Evolutionary conservation across 345 rosid species (phyloP), one percentile per base, ranked within the genome.

Genomic region (Gynandropsis gynandra): DNA sequence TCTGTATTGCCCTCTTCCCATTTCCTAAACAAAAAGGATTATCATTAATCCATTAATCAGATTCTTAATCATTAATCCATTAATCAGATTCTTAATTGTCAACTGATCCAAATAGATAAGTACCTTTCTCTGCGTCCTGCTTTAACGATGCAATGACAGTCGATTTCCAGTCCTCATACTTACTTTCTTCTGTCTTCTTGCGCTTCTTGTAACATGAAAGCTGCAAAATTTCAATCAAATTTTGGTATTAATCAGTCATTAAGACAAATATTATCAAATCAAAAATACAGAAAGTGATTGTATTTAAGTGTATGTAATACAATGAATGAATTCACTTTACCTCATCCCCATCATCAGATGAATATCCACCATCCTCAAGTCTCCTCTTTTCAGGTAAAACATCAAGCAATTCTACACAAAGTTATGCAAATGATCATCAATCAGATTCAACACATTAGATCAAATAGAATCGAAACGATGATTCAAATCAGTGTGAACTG

Each of bases 141-240:
- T 73, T 71, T 43, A 80, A 77, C 0, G 92, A 74, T 56, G 77
- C 54, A 9, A 81, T 47, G 5, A 90, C 85, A 4, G 80, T 56
- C 1, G 96, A 74, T 62, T 90, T 90, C 89, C 96, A 87, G 12
- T 86, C 78, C 58, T 83, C 85, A 46, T 83, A 87, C 51, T 61
- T 80, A 47, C 42, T 69, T 59, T 75, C 80, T 56, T 79, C 89
- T 61, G 24, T 67, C 59, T 57, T 73, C 63, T 87, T 87, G 1
- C 72, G 80, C 73, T 74, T 71, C 63, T 83, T 87, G 74, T 77
- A 66, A 62, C 85, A 67, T 20, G 90, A 78, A 48, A 65, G 56
- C 97, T 89, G 78, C 61, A 63, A 10, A 47, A 53, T 51, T 16
- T 47, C 14, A 47, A 47, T 41, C 16, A 15, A 48, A 8, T 52